Evolutionary conservation across 192 early-diverging fungal species (phyloP), one percentile per base, ranked within the genome.

Genomic region (Gigaspora rosea): DNA sequence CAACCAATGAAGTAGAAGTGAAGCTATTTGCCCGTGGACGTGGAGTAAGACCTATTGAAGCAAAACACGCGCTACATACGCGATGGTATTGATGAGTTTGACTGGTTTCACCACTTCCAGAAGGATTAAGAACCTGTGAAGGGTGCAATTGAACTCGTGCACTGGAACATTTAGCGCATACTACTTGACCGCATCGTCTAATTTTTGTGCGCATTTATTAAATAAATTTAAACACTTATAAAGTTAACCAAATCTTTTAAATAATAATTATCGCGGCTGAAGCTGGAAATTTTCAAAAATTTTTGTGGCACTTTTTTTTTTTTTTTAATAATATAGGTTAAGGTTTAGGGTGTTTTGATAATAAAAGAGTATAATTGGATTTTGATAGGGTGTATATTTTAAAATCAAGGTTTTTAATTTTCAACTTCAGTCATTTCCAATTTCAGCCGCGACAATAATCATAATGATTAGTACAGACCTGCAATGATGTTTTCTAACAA

Each of bases 401-500:
- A 0, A 27, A 27, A 27, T 27, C 27, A 27, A 27, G 27, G 27
- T 27, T 27, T 1, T 27, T 27, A 27, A 27, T 27, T 27, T 27
- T 1, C 27, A 27, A 27, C 27, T 27, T 27, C 27, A 27, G 27
- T 1, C 27, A 27, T 27, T 27, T 27, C 27, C 27, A 27, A 27
- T 27, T 27, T 27, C 27, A 27, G 27, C 27, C 27, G 27, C 27
- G 27, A 27, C 27, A 27, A 27, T 27, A 27, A 27, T 27, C 27
- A 66, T 66, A 66, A n/a, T 9, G 18, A 9, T 66, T 16, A 11
- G 1, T 69, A 74, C 64, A 35, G 41, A 73, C 71, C 96, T 87
- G 80, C 96, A 98, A 81, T 98, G 96, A 78, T 97, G 96, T 66
- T 95, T 87, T 65, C 96, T 82, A 50, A 92, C 68, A 66, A 91